A percentile compares a stretch with the other conserved stretches of the same genome.
phyloP scores from a whole-genome alignment of 1,139 yeast species.

The Lodderomyces metapsilosis region DNA sequence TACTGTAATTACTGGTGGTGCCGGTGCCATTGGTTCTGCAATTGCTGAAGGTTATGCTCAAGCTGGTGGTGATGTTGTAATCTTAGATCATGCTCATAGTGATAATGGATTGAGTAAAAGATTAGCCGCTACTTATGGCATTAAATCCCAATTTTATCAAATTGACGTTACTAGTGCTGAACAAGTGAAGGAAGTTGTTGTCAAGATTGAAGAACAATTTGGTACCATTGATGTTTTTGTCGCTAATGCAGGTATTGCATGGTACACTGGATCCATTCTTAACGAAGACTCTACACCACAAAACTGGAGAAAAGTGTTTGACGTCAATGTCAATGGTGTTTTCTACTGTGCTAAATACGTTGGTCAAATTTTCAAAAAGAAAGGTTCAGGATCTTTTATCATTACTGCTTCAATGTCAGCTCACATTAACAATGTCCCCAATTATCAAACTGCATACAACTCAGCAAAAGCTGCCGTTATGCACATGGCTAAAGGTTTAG shows the following conservation, averaged over 20 bases:
- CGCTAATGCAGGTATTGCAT: conserved; percentile 86
- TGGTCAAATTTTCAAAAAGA: conserved; percentile 47
- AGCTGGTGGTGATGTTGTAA: conserved; percentile 82
- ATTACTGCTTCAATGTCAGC: conserved; percentile 65
- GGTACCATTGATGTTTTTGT: conserved; percentile 74
- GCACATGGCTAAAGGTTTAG: conserved; percentile 52
- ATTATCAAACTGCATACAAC: conserved; percentile 56
- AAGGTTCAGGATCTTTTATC: conserved; percentile 54
- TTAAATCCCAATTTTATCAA: conserved; percentile 63
- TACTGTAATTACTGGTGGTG: conserved; percentile 79
- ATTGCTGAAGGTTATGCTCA: conserved; percentile 81
- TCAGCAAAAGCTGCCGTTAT: conserved; percentile 60
- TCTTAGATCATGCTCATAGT: conserved; percentile 59
- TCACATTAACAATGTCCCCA: conserved; percentile 53
- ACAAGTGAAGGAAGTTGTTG: conserved; percentile 54
- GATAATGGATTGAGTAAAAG: conserved; percentile 43
- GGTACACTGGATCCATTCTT: conserved; percentile 71
- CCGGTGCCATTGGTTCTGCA: conserved; percentile 77
- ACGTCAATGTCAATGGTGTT: conserved; percentile 56
- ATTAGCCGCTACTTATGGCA: conserved; percentile 55
- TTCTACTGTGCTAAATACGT: conserved; percentile 58
- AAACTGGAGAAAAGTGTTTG: conserved; percentile 51
- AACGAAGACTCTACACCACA: conserved; percentile 48
- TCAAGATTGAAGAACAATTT: conserved; percentile 61
- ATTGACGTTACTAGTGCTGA: conserved; percentile 61